Conservation (phyloP, 148 eudicot species). For the Camellia sinensis region DNA sequence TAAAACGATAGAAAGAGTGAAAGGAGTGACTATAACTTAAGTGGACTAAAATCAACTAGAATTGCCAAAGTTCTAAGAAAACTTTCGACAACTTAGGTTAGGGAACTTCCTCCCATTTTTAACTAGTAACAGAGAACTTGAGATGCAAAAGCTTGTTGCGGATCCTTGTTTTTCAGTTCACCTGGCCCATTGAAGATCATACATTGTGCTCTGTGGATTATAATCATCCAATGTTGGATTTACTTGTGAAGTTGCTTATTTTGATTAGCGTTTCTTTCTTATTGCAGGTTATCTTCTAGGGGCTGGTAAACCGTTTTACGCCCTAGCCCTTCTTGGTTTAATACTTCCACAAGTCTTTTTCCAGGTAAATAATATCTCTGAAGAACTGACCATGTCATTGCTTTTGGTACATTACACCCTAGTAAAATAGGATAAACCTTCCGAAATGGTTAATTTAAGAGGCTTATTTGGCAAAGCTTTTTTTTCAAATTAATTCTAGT, state of each 20-base stretch:
- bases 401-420: not conserved
- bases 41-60: too few species aligned
- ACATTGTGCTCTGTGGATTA: not conserved
- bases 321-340: constrained; percentile 68
- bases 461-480: not conserved
- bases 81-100: too few species aligned
- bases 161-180: not conserved
- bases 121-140: not conserved
- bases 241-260: constrained; percentile 12
- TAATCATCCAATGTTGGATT: not conserved
- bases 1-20: too few species aligned
- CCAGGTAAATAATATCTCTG: constrained; percentile 53
- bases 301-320: constrained; percentile 81
- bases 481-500: not conserved
- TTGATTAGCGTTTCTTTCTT: constrained; percentile 6
- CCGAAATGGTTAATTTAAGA: not conserved
- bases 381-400: not conserved
- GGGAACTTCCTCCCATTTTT: too few species aligned
- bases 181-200: not conserved
- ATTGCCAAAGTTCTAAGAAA: too few species aligned
- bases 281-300: constrained; percentile 85
- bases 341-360: constrained; percentile 86
- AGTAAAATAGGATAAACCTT: not conserved
- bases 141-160: not conserved
- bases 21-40: too few species aligned